phyloP scores from a whole-genome alignment of 257 asterid species.

The Ophiorrhiza pumila region DNA sequence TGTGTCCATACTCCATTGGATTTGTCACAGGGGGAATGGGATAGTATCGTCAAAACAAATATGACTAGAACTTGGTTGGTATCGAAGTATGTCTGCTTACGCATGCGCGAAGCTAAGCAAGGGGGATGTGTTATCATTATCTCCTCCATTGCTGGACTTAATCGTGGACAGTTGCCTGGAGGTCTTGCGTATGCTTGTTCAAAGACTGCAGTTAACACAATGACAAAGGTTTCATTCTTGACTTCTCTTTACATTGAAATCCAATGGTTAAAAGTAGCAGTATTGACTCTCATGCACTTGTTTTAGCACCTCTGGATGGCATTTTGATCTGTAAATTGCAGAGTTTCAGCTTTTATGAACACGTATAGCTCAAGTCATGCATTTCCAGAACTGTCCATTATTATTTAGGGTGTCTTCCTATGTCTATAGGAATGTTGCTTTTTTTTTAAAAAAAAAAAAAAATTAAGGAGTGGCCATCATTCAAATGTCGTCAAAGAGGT shows the following conservation, averaged over 20 bases:
- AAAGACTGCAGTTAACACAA: constrained; percentile 26
- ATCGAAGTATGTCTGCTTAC: constrained; percentile 24
- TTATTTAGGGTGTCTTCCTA: neutral
- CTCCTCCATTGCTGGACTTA: constrained; percentile 27
- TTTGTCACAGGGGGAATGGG: constrained; percentile 32
- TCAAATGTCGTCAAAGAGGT: neutral
- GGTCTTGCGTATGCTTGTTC: constrained; percentile 27
- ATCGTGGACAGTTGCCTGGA: constrained; percentile 29
- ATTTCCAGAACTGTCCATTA: neutral
- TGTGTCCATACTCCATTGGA: constrained; percentile 22
- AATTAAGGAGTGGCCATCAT: neutral
- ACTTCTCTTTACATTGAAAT: neutral
- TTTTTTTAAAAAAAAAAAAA: no score
- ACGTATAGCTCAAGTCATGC: neutral
- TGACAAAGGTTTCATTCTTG: constrained; percentile 27
- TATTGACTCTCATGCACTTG: neutral
- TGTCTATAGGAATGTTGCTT: neutral
- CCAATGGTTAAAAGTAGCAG: neutral
- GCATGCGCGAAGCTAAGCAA: constrained; percentile 24
- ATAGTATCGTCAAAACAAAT: constrained; percentile 21
- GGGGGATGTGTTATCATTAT: constrained; percentile 36
- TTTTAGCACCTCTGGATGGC: neutral
- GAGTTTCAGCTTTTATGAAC: neutral
- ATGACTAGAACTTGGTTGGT: constrained; percentile 32
- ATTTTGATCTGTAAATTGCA: neutral